Conservation (phyloP, 148 eudicot species). For the Rhododendron griersonianum region DNA sequence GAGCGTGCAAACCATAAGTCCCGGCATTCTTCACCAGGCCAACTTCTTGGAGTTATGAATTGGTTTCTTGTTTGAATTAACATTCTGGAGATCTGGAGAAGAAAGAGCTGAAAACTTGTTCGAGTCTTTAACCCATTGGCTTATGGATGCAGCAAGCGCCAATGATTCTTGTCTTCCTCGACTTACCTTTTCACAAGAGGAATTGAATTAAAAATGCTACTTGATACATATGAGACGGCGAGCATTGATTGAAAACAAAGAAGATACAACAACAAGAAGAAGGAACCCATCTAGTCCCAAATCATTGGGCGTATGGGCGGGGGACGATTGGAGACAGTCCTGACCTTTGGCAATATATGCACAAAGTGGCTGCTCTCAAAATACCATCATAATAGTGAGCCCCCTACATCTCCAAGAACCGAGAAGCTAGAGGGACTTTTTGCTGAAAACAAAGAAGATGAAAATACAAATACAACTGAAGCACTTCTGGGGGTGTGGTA, state of each 20-base stretch:
- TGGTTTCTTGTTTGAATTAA: constrained; percentile 30
- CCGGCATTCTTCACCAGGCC: neutral
- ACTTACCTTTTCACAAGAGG: constrained; percentile 12
- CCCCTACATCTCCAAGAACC: neutral
- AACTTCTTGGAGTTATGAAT: constrained; percentile 14
- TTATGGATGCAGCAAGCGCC: constrained; percentile 25
- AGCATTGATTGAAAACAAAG: neutral
- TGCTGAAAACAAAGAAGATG: neutral
- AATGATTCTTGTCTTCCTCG: constrained; percentile 34
- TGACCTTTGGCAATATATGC: no score
- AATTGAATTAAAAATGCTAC: neutral
- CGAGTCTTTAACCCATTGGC: constrained; percentile 34
- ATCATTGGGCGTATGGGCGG: no score
- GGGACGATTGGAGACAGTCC: no score
- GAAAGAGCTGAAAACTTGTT: constrained; percentile 36
- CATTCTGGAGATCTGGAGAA: constrained; percentile 38
- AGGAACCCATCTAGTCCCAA: neutral
- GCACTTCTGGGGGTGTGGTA: constrained; percentile 16
- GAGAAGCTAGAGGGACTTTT: neutral
- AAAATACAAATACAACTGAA: neutral
- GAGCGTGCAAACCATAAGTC: neutral
- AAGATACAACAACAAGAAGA: neutral
- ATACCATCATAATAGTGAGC: neutral
- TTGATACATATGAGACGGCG: neutral
- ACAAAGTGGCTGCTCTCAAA: no score